phyloP scores from a whole-genome alignment of 176 grass and related monocot genomes.

The Tillandsia leiboldiana region DNA sequence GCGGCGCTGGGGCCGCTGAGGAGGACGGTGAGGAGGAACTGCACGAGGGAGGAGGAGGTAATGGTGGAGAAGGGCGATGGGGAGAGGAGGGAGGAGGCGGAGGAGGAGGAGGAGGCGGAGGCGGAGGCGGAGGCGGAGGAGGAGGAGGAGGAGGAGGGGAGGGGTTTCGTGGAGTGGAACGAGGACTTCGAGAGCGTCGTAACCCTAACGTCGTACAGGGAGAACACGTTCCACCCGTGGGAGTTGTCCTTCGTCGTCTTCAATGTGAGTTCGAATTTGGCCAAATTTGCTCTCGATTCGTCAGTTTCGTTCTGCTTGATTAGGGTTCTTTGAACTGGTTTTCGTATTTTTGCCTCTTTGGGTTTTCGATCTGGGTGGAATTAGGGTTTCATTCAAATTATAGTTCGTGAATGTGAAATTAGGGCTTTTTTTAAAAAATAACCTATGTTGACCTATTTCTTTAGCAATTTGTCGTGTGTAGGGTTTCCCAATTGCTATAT shows the following conservation, averaged over 20 bases:
- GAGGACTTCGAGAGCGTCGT: slow-evolving; percentile 74
- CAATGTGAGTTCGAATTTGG: slow-evolving; percentile 47
- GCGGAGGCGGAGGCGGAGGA: slow-evolving; percentile 5
- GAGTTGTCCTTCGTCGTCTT: slow-evolving; percentile 63
- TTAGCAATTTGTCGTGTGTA: neutral
- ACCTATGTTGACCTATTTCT: neutral
- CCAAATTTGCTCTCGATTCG: neutral
- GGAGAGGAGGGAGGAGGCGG: slow-evolving; percentile 2
- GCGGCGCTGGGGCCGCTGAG: slow-evolving; percentile 57
- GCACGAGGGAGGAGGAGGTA: slow-evolving; percentile 69
- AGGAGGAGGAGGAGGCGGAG: slow-evolving; percentile 35
- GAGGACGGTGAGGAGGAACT: slow-evolving; percentile 60
- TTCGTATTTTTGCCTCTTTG: slow-evolving; percentile 8
- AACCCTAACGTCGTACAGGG: slow-evolving; percentile 50
- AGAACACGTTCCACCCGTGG: slow-evolving; percentile 68
- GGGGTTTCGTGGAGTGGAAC: slow-evolving; percentile 44
- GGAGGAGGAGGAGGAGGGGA: slow-evolving; percentile 5
- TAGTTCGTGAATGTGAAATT: neutral
- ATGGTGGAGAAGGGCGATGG: slow-evolving; percentile 4
- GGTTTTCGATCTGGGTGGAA: neutral
- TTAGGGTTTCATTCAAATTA: too few relatives aligned
- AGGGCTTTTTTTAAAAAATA: neutral
- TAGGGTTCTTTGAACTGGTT: neutral
- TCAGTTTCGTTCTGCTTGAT: slow-evolving; percentile 5
- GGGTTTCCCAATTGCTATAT: too few relatives aligned